These are phyloP conservation scores for Nepenthes alata DNA, from an alignment of 179 eudicot species.

Conservation along the genomic window DNA sequence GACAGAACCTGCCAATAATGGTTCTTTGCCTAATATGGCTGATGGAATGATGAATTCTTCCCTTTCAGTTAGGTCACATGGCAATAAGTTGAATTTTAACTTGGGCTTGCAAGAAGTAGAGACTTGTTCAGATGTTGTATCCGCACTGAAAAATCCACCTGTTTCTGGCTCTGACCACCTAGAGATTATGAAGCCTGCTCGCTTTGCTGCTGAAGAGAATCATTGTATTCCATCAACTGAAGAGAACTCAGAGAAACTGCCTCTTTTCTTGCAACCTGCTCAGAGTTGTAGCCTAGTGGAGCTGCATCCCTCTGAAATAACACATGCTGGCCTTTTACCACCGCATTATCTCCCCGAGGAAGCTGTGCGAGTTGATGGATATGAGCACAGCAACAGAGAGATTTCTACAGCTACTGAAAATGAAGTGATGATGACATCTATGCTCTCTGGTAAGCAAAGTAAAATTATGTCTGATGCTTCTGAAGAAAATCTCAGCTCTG, in stretches of 20 bases:
- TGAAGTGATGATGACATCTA: slow-evolving; percentile 6
- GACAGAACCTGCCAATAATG: slow-evolving; percentile 15
- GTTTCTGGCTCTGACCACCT: background rate
- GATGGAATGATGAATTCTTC: slow-evolving; percentile 12
- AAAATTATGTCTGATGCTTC: slow-evolving; percentile 8
- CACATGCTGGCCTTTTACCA: slow-evolving; percentile 8
- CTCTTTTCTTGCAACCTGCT: slow-evolving; percentile 5
- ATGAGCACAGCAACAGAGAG: slow-evolving; percentile 5
- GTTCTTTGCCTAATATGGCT: slow-evolving; percentile 10
- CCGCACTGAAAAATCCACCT: background rate
- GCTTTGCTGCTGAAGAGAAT: slow-evolving; percentile 9
- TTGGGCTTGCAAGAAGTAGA: slow-evolving; percentile 11
- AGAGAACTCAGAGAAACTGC: slow-evolving; percentile 12
- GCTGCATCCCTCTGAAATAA: slow-evolving; percentile 10
- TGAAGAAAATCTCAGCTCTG: slow-evolving; percentile 8
- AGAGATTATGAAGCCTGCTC: slow-evolving; percentile 4
- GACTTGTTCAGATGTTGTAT: slow-evolving; percentile 7
- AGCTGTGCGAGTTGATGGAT: slow-evolving; percentile 2
- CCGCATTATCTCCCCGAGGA: slow-evolving; percentile 15
- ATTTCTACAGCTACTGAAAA: slow-evolving; percentile 6
- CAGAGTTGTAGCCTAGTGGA: slow-evolving; percentile 6
- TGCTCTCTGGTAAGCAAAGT: background rate
- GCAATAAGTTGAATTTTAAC: slow-evolving; percentile 4
- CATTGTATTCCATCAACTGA: slow-evolving; percentile 5
- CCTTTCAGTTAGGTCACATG: slow-evolving; percentile 8